phyloP scores from a whole-genome alignment of 257 asterid genomes.

The Ilex aquifolium region DNA sequence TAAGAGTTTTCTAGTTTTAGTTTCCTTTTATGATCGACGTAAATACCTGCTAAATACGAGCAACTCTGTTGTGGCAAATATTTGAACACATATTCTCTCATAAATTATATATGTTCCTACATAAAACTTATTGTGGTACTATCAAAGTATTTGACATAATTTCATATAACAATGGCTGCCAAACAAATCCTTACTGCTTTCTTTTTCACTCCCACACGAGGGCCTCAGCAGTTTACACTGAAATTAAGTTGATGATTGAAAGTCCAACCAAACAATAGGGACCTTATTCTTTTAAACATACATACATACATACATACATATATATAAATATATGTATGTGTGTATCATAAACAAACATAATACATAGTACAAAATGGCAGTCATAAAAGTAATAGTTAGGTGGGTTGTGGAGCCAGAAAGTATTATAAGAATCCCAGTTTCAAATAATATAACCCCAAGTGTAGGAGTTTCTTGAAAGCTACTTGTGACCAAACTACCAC shows the following conservation, averaged over 20 bases:
- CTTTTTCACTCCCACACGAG: constrained; percentile 24
- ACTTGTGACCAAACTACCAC: constrained; percentile 47
- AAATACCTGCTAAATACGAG: too few relatives aligned
- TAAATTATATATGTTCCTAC: too few relatives aligned
- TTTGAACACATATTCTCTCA: too few relatives aligned
- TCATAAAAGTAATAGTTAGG: constrained; percentile 28
- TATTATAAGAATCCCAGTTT: constrained; percentile 21
- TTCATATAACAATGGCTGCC: too few relatives aligned
- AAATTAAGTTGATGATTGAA: constrained; percentile 6
- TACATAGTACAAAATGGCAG: constrained; percentile 11
- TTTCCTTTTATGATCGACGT: too few relatives aligned
- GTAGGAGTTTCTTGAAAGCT: constrained; percentile 38
- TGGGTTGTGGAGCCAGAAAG: constrained; percentile 30
- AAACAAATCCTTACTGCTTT: not conserved
- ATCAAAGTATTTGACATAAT: too few relatives aligned
- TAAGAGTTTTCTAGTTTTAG: too few relatives aligned
- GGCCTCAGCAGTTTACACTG: constrained; percentile 4
- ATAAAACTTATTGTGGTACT: too few relatives aligned
- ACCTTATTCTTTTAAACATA: constrained; percentile 1
- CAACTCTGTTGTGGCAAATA: too few relatives aligned
- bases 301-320: not conserved
- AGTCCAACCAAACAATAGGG: constrained; percentile 19
- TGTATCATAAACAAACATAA: constrained; percentile 11
- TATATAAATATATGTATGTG: not conserved
- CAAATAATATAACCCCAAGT: constrained; percentile 7